These are phyloP conservation scores for Neurospora sp. DNA, from an alignment of 2,329 filamentous ascomycete genomes.

Conservation along the genomic window DNA sequence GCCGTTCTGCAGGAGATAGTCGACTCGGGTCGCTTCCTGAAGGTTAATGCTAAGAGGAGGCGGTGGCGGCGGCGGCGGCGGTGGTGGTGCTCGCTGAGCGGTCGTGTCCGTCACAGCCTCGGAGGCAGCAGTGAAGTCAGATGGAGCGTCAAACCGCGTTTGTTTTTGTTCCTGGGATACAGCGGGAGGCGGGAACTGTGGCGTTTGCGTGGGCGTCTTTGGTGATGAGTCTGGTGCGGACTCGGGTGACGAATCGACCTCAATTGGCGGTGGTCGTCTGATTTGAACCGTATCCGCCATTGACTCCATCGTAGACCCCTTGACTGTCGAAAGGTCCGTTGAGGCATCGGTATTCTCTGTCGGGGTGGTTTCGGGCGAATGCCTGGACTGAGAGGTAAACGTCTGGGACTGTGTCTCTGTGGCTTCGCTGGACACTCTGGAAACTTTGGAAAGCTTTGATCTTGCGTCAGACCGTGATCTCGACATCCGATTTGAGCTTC, in stretches of 20 bases:
- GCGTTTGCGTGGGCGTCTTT: slow-evolving; percentile 48
- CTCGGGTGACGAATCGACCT: slow-evolving; percentile 40
- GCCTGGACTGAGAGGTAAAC: slow-evolving; percentile 4
- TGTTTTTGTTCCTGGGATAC: slow-evolving; percentile 32
- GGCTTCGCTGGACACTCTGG: slow-evolving; percentile 49
- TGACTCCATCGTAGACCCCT: slow-evolving; percentile 12
- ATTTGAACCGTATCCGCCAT: slow-evolving; percentile 12
- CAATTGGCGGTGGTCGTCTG: slow-evolving; percentile 24
- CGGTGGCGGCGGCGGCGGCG: slow-evolving; percentile 34
- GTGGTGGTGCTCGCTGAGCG: slow-evolving; percentile 10
- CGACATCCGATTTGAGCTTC: slow-evolving; percentile 25
- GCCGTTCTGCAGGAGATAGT: slow-evolving; percentile 86
- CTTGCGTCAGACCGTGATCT: slow-evolving; percentile 31
- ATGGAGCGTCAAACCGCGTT: slow-evolving; percentile 26
- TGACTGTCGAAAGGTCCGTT: slow-evolving; percentile 5
- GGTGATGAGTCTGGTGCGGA: slow-evolving; percentile 47
- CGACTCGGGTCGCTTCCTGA: slow-evolving; percentile 69
- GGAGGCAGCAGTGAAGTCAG: slow-evolving; percentile 29
- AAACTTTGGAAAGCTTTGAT: slow-evolving; percentile 40
- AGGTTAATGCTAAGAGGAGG: slow-evolving; percentile 66
- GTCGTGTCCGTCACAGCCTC: slow-evolving; percentile 15
- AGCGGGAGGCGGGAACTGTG: slow-evolving; percentile 38
- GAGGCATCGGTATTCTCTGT: slow-evolving; percentile 16
- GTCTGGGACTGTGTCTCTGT: slow-evolving; percentile 21
- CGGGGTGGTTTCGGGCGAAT: not conserved